Percentiles rank a stretch among this genome's conserved stretches.
phyloP scores from a whole-genome alignment of 441 rosid genomes.

The Euphorbia schlechtendalii region DNA sequence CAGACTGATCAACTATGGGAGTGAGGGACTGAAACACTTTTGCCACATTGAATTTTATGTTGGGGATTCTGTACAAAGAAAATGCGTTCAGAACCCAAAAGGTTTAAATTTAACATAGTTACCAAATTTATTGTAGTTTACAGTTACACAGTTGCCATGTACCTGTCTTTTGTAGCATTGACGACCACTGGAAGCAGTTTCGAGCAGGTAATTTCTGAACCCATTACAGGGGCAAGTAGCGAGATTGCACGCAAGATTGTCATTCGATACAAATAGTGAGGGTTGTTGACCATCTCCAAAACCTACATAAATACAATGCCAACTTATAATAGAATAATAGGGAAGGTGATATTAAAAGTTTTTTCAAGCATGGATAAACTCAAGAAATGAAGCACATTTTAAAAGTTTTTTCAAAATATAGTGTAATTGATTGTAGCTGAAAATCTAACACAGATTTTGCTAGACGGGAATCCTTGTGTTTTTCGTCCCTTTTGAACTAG shows the following conservation, averaged over 20 bases:
- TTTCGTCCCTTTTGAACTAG: too few relatives aligned
- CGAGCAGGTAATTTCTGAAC: conserved; percentile 79
- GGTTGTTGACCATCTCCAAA: conserved; percentile 69
- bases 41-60: conserved; percentile 92
- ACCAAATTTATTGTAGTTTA: neutral
- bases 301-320: conserved; percentile 37
- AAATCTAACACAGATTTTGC: too few relatives aligned
- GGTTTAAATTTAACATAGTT: neutral
- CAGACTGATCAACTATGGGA: conserved; percentile 80
- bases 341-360: neutral
- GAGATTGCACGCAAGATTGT: conserved; percentile 75
- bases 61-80: conserved; percentile 59
- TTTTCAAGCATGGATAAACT: neutral
- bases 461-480: too few relatives aligned
- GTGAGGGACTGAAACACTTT: conserved; percentile 84
- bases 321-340: neutral
- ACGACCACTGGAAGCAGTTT: conserved; percentile 69
- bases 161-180: conserved; percentile 83
- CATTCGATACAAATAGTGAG: conserved; percentile 90
- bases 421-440: too few relatives aligned
- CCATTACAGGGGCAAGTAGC: conserved; percentile 91
- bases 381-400: too few relatives aligned
- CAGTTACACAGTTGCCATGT: too few relatives aligned
- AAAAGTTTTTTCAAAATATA: too few relatives aligned
- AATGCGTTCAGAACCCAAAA: conserved; percentile 12